Evolutionary conservation across 257 asterid genomes (phyloP), one percentile per base, ranked within the genome.

Genomic region (Ballota nigra): DNA sequence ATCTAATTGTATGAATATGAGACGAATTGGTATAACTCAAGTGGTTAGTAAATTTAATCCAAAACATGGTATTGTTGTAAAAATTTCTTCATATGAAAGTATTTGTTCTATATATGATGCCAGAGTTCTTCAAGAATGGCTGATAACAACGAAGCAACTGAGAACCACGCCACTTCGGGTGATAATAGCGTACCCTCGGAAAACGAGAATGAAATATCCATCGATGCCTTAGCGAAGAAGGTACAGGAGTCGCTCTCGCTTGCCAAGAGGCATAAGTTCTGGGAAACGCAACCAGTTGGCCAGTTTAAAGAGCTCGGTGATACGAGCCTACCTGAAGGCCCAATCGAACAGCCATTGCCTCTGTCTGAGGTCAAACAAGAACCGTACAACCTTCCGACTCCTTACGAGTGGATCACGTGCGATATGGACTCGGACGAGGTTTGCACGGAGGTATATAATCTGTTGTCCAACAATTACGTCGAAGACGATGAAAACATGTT

Each of bases 211-310:
- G 89, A 84, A 8, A 43, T 60, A 11, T 72, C 89, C 40, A 78
- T 85, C 47, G 93, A 80, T 66, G 77, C 86, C 47, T 77, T 89
- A 73, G 83, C 89, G 36, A 82, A 77, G 79, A 68, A 82, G 77
- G 88, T 81, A 43, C 96, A 85, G 78, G 91, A 87, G 75, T 84
- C 96, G 31, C 82, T 84, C 19, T 84, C 96, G 2, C 87, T 84
- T 16, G 80, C 89, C 10, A 88, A 83, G 85, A 76, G 72, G 81
- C 97, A 91, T 41, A 91, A 83, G 74, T 91, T 91, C 77, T 91
- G 97, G 97, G 97, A 91, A 80, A 87, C 95, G 12, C 97, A 91
- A 67, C 97, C 96, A 8, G 97, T 91, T 34, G 92, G 92, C 15
- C 96, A 91, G 75, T 91, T 91, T 72, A 91, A 83, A 76, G 97